A percentile compares a stretch with the other conserved stretches of the same genome.
These are phyloP conservation scores for Aspergillus pseudoviridinutans DNA, from an alignment of 2,329 filamentous ascomycete genomes.

Conservation along the genomic window DNA sequence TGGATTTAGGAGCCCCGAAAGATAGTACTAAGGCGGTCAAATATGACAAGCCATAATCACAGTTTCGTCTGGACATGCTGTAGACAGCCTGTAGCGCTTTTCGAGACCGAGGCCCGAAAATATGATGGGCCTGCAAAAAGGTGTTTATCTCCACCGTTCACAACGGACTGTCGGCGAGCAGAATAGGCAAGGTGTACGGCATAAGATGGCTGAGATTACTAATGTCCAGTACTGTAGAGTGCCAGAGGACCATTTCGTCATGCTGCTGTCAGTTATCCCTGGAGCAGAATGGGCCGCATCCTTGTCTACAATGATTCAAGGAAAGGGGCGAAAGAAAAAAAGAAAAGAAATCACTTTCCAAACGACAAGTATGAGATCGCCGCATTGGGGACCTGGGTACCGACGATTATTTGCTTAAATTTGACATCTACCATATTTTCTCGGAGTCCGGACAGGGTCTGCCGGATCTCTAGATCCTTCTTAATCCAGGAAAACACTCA, in stretches of 20 bases:
- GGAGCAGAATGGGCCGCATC: neutral
- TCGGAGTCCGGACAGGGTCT: conserved; percentile 8
- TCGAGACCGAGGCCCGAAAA: neutral
- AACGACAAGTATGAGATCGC: no score
- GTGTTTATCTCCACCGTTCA: neutral
- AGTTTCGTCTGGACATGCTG: neutral
- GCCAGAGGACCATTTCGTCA: neutral
- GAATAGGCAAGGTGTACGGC: neutral
- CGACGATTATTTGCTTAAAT: neutral
- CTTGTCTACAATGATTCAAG: neutral
- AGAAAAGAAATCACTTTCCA: neutral
- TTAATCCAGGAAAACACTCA: no score
- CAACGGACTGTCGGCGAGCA: neutral
- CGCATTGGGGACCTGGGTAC: no score
- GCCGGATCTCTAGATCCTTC: conserved; percentile 7
- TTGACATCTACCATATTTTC: neutral
- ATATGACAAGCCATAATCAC: neutral
- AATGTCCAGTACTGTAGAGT: neutral
- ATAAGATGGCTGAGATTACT: neutral
- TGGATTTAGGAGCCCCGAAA: neutral
- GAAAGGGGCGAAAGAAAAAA: neutral
- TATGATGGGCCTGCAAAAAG: neutral
- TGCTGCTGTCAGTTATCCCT: neutral
- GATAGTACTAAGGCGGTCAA: neutral
- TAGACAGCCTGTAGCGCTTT: neutral